These are phyloP conservation scores for Chaetomium sp. DNA, from an alignment of 2,329 filamentous ascomycete genomes.

Conservation along the genomic window DNA sequence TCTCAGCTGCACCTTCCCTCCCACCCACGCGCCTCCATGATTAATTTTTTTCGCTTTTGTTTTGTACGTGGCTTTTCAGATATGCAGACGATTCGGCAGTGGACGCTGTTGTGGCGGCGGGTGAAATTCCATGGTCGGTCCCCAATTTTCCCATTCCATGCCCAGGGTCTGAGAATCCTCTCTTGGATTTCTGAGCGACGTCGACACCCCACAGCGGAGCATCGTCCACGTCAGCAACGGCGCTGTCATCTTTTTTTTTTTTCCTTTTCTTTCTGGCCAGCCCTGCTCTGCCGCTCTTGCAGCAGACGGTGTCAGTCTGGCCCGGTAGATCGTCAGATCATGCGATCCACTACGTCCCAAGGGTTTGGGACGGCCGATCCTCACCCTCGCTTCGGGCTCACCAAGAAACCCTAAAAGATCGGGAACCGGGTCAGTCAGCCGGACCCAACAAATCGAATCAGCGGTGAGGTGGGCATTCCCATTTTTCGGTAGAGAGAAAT, in stretches of 20 bases:
- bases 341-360: background rate
- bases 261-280: background rate
- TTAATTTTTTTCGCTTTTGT: background rate
- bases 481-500: background rate
- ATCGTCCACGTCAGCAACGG: background rate
- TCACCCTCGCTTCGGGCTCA: background rate
- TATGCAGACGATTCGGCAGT: background rate
- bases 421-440: background rate
- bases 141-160: background rate
- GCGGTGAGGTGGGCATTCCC: background rate
- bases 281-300: background rate
- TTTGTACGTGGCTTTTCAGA: background rate
- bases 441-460: background rate
- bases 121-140: background rate
- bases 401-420: background rate
- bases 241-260: background rate
- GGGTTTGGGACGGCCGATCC: conserved; percentile 8
- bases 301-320: background rate
- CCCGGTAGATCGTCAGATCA: conserved; percentile 3
- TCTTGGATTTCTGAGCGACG: background rate
- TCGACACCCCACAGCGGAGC: background rate
- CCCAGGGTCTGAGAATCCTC: background rate
- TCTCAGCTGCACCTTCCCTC: background rate
- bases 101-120: background rate
- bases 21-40: background rate